phyloP scores from a whole-genome alignment of 1,139 yeast genomes.

The Sugiyamaella pinicola region DNA sequence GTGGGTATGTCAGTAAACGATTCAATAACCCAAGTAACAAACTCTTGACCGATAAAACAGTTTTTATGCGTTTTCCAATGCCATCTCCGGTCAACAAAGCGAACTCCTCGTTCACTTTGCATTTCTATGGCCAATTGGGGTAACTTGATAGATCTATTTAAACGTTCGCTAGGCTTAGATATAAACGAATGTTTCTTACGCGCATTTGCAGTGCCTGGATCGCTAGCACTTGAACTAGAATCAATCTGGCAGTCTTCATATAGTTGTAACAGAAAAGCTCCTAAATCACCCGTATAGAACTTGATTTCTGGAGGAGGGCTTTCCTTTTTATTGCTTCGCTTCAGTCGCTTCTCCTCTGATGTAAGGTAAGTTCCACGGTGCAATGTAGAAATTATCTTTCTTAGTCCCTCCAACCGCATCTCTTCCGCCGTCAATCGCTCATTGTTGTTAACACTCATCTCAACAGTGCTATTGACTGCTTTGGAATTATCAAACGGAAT shows the following conservation, averaged over 20 bases:
- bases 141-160: slow-evolving; percentile 48
- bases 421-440: slow-evolving; percentile 80
- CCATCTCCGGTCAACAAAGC: slow-evolving; percentile 82
- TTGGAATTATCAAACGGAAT: slow-evolving; percentile 70
- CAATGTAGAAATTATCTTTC: slow-evolving; percentile 67
- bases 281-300: slow-evolving; percentile 86
- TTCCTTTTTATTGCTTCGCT: slow-evolving; percentile 46
- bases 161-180: slow-evolving; percentile 41
- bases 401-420: slow-evolving; percentile 80
- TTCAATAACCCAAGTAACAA: slow-evolving; percentile 82
- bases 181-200: slow-evolving; percentile 44
- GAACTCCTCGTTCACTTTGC: slow-evolving; percentile 60
- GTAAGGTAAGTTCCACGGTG: slow-evolving; percentile 60
- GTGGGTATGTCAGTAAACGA: slow-evolving; percentile 77
- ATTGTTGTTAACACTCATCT: slow-evolving; percentile 43
- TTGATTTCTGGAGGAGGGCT: slow-evolving; percentile 71
- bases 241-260: slow-evolving; percentile 29
- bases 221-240: slow-evolving; percentile 4
- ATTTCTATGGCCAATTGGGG: slow-evolving; percentile 62
- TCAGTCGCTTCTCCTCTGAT: slow-evolving; percentile 46
- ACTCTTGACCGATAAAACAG: slow-evolving; percentile 83
- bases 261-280: slow-evolving; percentile 62
- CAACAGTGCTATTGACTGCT: slow-evolving; percentile 5
- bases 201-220: slow-evolving; percentile 21
- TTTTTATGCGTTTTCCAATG: slow-evolving; percentile 78